A percentile compares a stretch with the other conserved stretches of the same genome.
Conservation (phyloP, 768 basidiomycete genomes). For the Lactarius quietus region DNA sequence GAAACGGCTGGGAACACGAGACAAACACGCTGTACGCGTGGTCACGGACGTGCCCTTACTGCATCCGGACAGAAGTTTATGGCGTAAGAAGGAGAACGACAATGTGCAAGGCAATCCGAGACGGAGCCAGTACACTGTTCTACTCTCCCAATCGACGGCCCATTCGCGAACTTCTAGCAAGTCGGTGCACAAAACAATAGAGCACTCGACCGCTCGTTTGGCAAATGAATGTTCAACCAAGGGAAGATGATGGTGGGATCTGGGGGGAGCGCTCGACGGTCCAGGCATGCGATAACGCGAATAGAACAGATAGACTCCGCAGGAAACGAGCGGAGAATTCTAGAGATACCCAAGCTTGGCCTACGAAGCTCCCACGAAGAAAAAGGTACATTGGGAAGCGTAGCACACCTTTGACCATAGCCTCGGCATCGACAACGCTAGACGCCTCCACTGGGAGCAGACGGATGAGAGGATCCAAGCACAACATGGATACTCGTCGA, state of each 20-base stretch:
- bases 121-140: conserved; percentile 8
- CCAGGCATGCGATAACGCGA: conserved; percentile 19
- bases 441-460: conserved; percentile 60
- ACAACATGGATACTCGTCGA: conserved; percentile 66
- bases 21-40: conserved; percentile 12
- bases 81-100: conserved; percentile 13
- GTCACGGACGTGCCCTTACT: conserved; percentile 18
- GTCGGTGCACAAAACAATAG: conserved; percentile 13
- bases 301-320: conserved; percentile 11
- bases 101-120: conserved; percentile 7
- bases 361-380: conserved; percentile 17
- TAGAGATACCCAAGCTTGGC: conserved; percentile 15
- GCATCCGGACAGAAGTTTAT: conserved; percentile 20
- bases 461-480: conserved; percentile 75
- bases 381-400: conserved; percentile 30
- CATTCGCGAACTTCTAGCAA: conserved; percentile 10
- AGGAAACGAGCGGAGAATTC: conserved; percentile 20
- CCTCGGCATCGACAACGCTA: conserved; percentile 60
- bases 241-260: conserved; percentile 4
- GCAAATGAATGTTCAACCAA: conserved; percentile 8
- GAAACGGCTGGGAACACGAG: conserved; percentile 17
- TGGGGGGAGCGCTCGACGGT: conserved; percentile 2
- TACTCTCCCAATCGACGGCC: conserved; percentile 10
- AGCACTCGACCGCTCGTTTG: conserved; percentile 12
- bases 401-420: conserved; percentile 70